A percentile compares a stretch with the other conserved stretches of the same genome.
Conservation (phyloP, 2,329 filamentous ascomycete species). For the Hawksworthiomyces lignivorus region DNA sequence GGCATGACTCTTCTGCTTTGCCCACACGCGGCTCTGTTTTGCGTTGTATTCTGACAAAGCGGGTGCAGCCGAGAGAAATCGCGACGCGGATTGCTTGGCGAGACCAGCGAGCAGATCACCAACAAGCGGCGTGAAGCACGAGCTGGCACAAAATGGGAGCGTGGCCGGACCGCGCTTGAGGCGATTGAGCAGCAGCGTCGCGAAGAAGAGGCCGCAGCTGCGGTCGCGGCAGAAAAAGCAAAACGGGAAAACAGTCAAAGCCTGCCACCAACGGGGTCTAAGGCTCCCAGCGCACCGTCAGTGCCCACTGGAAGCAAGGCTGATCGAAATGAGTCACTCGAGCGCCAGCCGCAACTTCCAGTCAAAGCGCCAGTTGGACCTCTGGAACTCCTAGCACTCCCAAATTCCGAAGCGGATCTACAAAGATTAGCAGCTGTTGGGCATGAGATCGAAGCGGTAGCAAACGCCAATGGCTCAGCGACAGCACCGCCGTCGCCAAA, state of each 20-base stretch:
- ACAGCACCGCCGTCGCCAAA: too few relatives aligned
- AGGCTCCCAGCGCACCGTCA: too few relatives aligned
- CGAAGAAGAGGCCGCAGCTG: conserved; percentile 27
- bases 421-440: background rate
- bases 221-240: too few relatives aligned
- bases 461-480: conserved; percentile 1
- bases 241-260: too few relatives aligned
- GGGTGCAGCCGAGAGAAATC: conserved; percentile 56
- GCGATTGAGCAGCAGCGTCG: conserved; percentile 63
- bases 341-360: background rate
- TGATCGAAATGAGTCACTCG: too few relatives aligned
- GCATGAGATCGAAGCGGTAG: too few relatives aligned
- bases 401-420: conserved; percentile 45
- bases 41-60: too few relatives aligned
- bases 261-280: too few relatives aligned
- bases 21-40: too few relatives aligned
- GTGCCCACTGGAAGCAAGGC: too few relatives aligned
- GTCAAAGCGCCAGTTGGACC: conserved; percentile 35
- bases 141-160: conserved; percentile 78
- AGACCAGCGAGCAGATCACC: conserved; percentile 71
- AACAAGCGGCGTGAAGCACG: conserved; percentile 70
- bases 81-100: conserved; percentile 54
- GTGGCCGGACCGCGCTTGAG: conserved; percentile 80
- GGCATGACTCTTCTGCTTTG: too few relatives aligned
- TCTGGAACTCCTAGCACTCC: conserved; percentile 41